Percentiles rank a stretch among this genome's conserved stretches.
phyloP scores from a whole-genome alignment of 352 stramenopile species.

The Phytophthora ohioensis region DNA sequence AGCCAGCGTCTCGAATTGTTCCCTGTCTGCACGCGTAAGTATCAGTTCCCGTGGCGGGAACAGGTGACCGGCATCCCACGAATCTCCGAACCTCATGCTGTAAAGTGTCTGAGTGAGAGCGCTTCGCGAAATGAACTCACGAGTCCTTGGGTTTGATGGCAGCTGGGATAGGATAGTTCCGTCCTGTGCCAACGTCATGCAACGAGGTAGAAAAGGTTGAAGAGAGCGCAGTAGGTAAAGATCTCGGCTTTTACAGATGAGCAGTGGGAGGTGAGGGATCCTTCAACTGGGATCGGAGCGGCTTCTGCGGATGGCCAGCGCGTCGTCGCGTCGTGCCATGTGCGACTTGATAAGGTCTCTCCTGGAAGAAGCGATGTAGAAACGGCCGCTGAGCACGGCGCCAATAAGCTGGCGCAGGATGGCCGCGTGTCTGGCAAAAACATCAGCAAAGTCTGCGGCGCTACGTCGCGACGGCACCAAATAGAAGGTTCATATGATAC shows the following conservation, averaged over 20 bases:
- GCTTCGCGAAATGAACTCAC: constrained; percentile 34
- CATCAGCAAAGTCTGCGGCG: constrained; percentile 11
- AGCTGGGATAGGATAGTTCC: constrained; percentile 20
- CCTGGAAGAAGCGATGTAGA: constrained; percentile 31
- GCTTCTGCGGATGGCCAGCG: constrained; percentile 4
- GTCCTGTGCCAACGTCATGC: constrained; percentile 34
- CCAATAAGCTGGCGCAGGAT: constrained; percentile 20
- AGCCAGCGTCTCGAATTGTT: constrained; percentile 36
- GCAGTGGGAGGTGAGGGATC: constrained; percentile 20
- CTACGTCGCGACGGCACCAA: constrained; percentile 29
- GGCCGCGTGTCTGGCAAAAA: constrained; percentile 23
- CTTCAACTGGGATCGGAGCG: constrained; percentile 35
- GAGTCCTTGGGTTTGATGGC: not conserved
- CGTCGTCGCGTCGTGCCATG: constrained; percentile 22
- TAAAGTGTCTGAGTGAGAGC: constrained; percentile 11
- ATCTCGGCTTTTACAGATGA: constrained; percentile 30
- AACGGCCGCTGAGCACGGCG: constrained; percentile 16
- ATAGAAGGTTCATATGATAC: constrained; percentile 23
- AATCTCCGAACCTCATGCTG: constrained; percentile 41
- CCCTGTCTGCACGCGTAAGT: constrained; percentile 27
- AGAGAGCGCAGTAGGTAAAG: constrained; percentile 8
- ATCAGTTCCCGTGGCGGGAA: constrained; percentile 41
- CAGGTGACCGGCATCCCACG: constrained; percentile 45
- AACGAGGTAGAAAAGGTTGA: constrained; percentile 24
- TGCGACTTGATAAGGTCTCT: constrained; percentile 11